These are phyloP conservation scores for Aspergillus glaucus DNA, from an alignment of 2,329 filamentous ascomycete genomes.

Conservation along the genomic window DNA sequence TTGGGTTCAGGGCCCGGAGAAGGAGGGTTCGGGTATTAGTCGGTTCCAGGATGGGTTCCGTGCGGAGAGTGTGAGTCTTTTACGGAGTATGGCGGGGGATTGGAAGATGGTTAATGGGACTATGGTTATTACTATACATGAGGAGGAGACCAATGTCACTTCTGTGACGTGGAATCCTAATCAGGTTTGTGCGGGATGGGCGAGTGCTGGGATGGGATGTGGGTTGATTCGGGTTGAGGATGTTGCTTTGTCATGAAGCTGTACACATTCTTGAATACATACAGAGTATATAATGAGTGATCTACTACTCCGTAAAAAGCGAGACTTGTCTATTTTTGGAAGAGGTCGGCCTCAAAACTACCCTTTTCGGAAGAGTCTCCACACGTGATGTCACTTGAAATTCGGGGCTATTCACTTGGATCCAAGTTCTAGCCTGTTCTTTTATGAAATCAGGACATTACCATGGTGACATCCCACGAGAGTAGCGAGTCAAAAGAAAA, in stretches of 20 bases:
- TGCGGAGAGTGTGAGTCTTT: constrained; percentile 31
- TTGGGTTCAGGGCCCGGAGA: constrained; percentile 37
- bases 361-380: not conserved
- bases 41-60: constrained; percentile 41
- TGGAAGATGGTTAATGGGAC: constrained; percentile 25
- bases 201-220: constrained; percentile 59
- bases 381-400: not conserved
- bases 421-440: not conserved
- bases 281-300: not conserved
- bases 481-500: not conserved
- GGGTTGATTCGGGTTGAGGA: constrained; percentile 63
- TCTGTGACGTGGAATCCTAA: constrained; percentile 65
- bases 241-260: constrained; percentile 40
- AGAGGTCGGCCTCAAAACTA: not conserved
- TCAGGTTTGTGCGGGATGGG: constrained; percentile 59
- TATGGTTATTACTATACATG: constrained; percentile 47
- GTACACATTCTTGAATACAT: constrained; percentile 1
- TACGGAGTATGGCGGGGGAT: constrained; percentile 25
- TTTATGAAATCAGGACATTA: not conserved
- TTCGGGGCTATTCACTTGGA: not conserved
- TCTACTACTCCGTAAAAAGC: too few species aligned
- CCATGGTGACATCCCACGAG: not conserved
- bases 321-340: too few species aligned
- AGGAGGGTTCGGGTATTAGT: constrained; percentile 28
- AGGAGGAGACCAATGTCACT: constrained; percentile 58